phyloP scores from a whole-genome alignment of 192 early-diverging fungal species.

The Dissophora globulifera region DNA sequence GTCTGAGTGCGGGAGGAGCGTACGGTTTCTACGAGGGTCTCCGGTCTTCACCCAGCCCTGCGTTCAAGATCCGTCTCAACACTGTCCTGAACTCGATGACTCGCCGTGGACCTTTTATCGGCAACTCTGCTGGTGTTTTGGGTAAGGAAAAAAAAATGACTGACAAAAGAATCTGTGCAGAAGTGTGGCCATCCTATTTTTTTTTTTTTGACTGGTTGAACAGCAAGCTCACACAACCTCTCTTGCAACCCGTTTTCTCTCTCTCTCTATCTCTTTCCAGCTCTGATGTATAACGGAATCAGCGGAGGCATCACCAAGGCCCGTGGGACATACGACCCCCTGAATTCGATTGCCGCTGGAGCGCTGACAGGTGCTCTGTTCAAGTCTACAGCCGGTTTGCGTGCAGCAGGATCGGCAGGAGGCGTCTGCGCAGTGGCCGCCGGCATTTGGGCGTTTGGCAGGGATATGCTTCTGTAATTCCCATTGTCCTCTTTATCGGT shows the following conservation, averaged over 20 bases:
- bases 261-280: conserved; percentile 28
- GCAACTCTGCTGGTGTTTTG: conserved; percentile 83
- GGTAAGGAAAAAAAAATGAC: conserved; percentile 32
- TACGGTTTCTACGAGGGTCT: conserved; percentile 84
- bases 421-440: conserved; percentile 68
- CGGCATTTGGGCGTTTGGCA: conserved; percentile 63
- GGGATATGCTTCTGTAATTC: conserved; percentile 49
- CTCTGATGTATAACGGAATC: conserved; percentile 84
- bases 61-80: conserved; percentile 83
- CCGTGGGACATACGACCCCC: conserved; percentile 71
- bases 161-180: too few relatives aligned
- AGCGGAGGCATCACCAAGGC: conserved; percentile 72
- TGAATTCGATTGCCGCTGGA: conserved; percentile 77
- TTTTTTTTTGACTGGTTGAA: too few relatives aligned
- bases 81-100: conserved; percentile 85
- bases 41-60: conserved; percentile 62
- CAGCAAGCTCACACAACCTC: too few relatives aligned
- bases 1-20: conserved; percentile 73
- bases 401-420: conserved; percentile 62
- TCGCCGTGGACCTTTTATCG: conserved; percentile 84
- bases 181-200: background rate
- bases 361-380: conserved; percentile 81
- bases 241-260: background rate
- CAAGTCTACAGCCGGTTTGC: conserved; percentile 77
- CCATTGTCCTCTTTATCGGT: too few relatives aligned